Evolutionary conservation across 2,329 filamentous ascomycete species (phyloP), one percentile per base, ranked within the genome.

Genomic region (Botrytis sinoallii): DNA sequence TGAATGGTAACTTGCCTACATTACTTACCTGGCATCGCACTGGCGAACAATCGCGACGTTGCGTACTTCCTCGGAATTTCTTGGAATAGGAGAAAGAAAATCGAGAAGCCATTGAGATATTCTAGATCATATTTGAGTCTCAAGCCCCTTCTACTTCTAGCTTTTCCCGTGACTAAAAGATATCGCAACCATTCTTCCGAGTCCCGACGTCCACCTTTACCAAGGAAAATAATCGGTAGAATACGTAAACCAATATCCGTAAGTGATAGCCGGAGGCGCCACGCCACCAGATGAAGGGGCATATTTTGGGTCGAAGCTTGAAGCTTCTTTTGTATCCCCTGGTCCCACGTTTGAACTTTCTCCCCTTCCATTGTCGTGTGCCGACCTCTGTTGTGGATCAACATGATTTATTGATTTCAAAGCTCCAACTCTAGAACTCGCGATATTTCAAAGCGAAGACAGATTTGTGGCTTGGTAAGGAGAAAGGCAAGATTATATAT

Each of bases 201-300:
- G 48, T n/a, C 48, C 48, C 48, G 48, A 38, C 32, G 12, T 8
- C 35, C 20, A 67, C 44, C 32, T 25, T 25, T 20, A 42, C 12
- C 35, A 22, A 68, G 35, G 32, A 57, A 57, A 57, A 57, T 42
- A 57, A n/a, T 57, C 35, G 40, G 52, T 48, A 42, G 65, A 57
- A 25, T 38, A 40, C 35, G 35, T 42, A 57, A 38, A 68, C 48
- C 48, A 38, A 67, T 52, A 55, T 40, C 46, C 65, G 65, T n/a
- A 29, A 42, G 48, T 57, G 18, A 8, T 22, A 42, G 66, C 66
- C 66, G 48, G 55, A 68, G 40, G 55, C 66, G 66, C 48, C 66
- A 68, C 66, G 66, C 66, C 48, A 68, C 66, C n/a, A 57, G 66
- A 68, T 57, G 66, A 68, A 68, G 66, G 48, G 48, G 35, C 66